phyloP scores from a whole-genome alignment of 495 filamentous ascomycete species.

The Tuber umbilicatum region DNA sequence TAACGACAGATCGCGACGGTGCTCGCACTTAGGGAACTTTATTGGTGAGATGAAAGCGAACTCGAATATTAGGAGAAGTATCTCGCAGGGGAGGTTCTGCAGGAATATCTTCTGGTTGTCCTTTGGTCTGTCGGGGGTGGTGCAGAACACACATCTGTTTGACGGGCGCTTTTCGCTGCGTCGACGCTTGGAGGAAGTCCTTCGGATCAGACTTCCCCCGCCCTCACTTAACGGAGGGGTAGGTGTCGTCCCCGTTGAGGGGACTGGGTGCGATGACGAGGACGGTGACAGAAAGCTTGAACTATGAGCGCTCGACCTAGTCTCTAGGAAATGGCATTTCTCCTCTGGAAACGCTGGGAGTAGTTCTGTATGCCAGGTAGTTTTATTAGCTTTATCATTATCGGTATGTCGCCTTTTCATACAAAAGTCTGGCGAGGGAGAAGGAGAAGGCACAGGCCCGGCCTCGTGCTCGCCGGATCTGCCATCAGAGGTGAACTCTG shows the following conservation, averaged over 20 bases:
- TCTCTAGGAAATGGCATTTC: not conserved
- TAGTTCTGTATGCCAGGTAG: not conserved
- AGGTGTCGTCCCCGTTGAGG: not conserved
- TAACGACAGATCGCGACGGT: constrained; percentile 4
- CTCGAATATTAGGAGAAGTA: constrained; percentile 37
- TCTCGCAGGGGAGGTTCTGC: constrained; percentile 21
- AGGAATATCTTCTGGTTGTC: constrained; percentile 26
- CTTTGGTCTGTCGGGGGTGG: constrained; percentile 18
- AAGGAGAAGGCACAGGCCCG: not conserved
- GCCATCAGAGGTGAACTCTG: constrained; percentile 2
- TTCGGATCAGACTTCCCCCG: not conserved
- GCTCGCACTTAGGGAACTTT: constrained; percentile 28
- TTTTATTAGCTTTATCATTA: not conserved
- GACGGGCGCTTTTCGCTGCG: constrained; percentile 7
- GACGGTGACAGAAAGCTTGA: constrained; percentile 14
- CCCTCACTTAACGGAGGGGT: not conserved
- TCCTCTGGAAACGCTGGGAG: not conserved
- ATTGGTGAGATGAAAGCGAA: constrained; percentile 31
- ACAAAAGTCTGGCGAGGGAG: constrained; percentile 1
- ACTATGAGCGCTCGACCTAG: not conserved
- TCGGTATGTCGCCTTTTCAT: constrained; percentile 20
- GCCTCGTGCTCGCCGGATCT: not conserved
- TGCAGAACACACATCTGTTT: constrained; percentile 13
- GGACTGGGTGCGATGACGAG: not conserved
- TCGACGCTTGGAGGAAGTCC: constrained; percentile 22